phyloP scores from a whole-genome alignment of 129 eudicot genomes.

The Artemisia argyi region DNA sequence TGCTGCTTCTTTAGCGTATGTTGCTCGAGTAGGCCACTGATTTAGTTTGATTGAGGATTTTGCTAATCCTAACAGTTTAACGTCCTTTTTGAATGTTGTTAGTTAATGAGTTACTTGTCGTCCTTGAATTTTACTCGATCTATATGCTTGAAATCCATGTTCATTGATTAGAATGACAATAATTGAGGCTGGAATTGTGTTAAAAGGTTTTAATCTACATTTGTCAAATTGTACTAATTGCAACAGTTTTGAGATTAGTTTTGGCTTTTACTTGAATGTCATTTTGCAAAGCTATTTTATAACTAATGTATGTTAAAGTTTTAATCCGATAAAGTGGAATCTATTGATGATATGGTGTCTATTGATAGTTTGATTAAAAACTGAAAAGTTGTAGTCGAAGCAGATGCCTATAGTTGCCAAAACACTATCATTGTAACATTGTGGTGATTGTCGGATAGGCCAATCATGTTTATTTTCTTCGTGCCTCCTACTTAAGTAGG shows the following conservation, averaged over 20 bases:
- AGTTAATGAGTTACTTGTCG: slow-evolving; percentile 20
- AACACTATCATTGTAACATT: too few species aligned
- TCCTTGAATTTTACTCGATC: slow-evolving; percentile 14
- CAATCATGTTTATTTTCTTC: too few species aligned
- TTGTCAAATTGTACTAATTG: neutral
- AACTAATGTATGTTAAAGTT: too few species aligned
- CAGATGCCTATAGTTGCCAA: too few species aligned
- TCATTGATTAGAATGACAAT: slow-evolving; percentile 12
- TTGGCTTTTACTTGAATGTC: neutral
- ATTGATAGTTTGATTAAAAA: too few species aligned
- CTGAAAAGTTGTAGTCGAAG: too few species aligned
- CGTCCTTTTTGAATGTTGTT: slow-evolving; percentile 29
- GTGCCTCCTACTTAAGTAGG: too few species aligned
- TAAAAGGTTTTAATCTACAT: slow-evolving; percentile 4
- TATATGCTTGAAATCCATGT: slow-evolving; percentile 11
- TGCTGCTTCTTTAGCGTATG: slow-evolving; percentile 60
- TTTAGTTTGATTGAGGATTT: slow-evolving; percentile 18
- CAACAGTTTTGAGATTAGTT: neutral
- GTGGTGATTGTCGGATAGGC: too few species aligned
- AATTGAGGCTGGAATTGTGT: slow-evolving; percentile 4
- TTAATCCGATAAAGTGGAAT: neutral
- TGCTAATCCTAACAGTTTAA: slow-evolving; percentile 35
- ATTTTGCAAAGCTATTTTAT: neutral
- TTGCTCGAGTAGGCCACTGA: slow-evolving; percentile 37
- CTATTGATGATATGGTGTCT: neutral